A percentile compares a stretch with the other conserved stretches of the same genome.
These are phyloP conservation scores for Nicotiana undulata DNA, from an alignment of 257 asterid species.

Conservation along the genomic window DNA sequence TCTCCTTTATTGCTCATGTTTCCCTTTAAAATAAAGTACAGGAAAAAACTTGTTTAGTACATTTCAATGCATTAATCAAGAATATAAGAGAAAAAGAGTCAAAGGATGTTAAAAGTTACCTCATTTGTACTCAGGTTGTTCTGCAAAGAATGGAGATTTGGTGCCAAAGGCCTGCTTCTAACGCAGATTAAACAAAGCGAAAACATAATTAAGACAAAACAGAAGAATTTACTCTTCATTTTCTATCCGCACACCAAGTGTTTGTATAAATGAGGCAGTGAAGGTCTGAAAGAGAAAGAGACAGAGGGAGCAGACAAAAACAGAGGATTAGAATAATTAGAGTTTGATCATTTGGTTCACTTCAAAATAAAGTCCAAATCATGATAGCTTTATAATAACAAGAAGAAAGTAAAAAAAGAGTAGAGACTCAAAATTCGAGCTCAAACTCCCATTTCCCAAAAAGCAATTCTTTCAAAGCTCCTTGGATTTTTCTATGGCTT, in stretches of 20 bases:
- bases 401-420: background rate
- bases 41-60: background rate
- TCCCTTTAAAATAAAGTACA: background rate
- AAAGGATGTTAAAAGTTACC: constrained; percentile 19
- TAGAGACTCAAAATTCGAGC: background rate
- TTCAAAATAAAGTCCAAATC: constrained; percentile 8
- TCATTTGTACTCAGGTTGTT: constrained; percentile 13
- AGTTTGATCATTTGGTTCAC: constrained; percentile 5
- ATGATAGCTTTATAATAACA: constrained; percentile 16
- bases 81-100: background rate
- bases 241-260: background rate
- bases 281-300: constrained; percentile 2
- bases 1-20: background rate
- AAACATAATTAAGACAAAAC: constrained; percentile 20
- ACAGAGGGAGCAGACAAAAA: background rate
- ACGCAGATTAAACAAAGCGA: constrained; percentile 28
- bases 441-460: constrained; percentile 19
- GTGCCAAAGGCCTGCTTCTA: constrained; percentile 29
- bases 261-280: background rate
- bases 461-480: constrained; percentile 1
- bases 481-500: constrained; percentile 7
- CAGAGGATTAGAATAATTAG: background rate
- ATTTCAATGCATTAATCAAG: background rate
- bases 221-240: constrained; percentile 32
- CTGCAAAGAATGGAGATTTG: constrained; percentile 16